These are phyloP conservation scores for Eucalyptus marginata DNA, from an alignment of 345 rosid genomes.

Conservation along the genomic window DNA sequence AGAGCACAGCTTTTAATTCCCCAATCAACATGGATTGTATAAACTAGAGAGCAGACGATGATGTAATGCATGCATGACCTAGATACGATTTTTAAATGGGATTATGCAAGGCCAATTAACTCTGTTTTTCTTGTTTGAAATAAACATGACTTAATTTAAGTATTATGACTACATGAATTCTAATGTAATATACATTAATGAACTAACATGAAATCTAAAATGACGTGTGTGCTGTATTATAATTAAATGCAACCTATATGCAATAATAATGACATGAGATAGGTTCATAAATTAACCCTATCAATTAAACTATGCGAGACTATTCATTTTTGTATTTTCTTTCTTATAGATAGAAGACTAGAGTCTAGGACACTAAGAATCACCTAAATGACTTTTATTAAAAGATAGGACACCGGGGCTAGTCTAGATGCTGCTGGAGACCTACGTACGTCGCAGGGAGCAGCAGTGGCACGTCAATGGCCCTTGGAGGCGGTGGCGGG, in stretches of 20 bases:
- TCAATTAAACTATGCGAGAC: background rate
- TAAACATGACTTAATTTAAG: background rate
- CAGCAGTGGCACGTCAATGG: background rate
- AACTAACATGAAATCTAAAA: background rate
- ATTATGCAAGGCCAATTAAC: background rate
- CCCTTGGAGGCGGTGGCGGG: background rate
- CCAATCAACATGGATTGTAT: background rate
- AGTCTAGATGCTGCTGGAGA: background rate
- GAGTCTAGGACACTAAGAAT: background rate
- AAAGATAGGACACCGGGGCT: background rate
- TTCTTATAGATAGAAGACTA: background rate
- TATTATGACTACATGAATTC: background rate
- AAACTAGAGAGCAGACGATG: background rate
- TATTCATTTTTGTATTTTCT: background rate
- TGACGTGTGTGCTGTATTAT: background rate
- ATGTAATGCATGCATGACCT: background rate
- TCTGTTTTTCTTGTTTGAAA: background rate
- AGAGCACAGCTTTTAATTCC: background rate
- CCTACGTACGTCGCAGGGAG: background rate
- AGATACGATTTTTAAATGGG: background rate
- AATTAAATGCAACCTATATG: background rate
- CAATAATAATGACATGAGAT: background rate
- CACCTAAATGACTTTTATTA: background rate
- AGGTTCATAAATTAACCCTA: background rate
- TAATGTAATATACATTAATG: background rate